A percentile compares a stretch with the other conserved stretches of the same genome.
Evolutionary conservation across 1,284 basidiomycete genomes (phyloP).

Genomic region (Omphalotus olearius): DNA sequence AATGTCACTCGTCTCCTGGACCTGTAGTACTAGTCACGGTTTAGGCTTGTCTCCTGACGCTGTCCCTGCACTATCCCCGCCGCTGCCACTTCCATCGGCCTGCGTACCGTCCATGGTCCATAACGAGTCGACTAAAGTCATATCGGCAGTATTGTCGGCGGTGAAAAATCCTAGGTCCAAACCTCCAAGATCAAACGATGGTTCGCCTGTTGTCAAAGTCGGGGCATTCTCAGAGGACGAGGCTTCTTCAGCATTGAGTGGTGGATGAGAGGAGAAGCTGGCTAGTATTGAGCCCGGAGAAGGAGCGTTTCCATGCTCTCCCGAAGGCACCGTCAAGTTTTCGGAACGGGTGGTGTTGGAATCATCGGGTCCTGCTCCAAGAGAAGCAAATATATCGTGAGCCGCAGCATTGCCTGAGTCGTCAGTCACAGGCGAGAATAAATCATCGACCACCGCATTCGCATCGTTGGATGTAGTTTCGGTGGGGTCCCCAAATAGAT

Average conservation of each 20-base stretch:
- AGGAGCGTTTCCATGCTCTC: constrained; percentile 20
- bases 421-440: constrained; percentile 41
- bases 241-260: constrained; percentile 15
- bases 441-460: constrained; percentile 30
- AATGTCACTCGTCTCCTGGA: too few relatives aligned
- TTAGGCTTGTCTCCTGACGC: neutral
- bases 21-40: too few relatives aligned
- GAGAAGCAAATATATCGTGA: constrained; percentile 24
- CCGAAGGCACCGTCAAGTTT: constrained; percentile 1
- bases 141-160: constrained; percentile 20
- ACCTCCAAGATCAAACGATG: constrained; percentile 40
- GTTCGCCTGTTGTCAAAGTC: constrained; percentile 17
- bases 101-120: constrained; percentile 1
- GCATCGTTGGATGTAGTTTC: constrained; percentile 29
- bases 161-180: constrained; percentile 36
- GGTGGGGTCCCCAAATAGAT: constrained; percentile 45
- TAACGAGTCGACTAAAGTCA: constrained; percentile 22
- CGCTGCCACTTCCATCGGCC: neutral
- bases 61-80: neutral
- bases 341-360: constrained; percentile 14
- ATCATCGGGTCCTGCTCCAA: constrained; percentile 17
- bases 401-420: constrained; percentile 18
- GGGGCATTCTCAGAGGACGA: constrained; percentile 14
- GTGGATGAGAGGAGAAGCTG: constrained; percentile 24
- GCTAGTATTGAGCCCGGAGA: constrained; percentile 37